These are phyloP conservation scores for Penicillium lagena DNA, from an alignment of 495 filamentous ascomycete genomes.

Conservation along the genomic window DNA sequence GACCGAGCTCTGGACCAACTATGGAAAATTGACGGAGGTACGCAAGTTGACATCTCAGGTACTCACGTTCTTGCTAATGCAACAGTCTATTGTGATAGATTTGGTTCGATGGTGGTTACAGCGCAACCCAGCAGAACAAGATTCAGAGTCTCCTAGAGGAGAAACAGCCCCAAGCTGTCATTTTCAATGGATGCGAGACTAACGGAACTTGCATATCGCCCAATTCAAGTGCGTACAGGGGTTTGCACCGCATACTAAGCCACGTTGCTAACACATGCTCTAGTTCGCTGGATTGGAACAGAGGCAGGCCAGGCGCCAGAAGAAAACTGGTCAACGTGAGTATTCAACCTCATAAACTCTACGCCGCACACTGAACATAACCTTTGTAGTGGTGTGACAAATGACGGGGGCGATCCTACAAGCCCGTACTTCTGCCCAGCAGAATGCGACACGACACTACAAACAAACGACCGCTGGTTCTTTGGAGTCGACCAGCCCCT, in stretches of 20 bases:
- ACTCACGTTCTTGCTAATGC: no score
- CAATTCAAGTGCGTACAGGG: conserved; percentile 1
- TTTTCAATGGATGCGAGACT: conserved; percentile 7
- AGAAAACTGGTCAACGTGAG: conserved; percentile 7
- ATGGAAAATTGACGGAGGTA: conserved; percentile 6
- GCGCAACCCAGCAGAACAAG: conserved; percentile 2
- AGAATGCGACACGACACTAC: conserved; percentile 7
- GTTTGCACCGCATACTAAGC: neutral
- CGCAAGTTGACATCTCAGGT: neutral
- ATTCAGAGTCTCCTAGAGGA: conserved; percentile 2
- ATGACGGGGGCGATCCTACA: conserved; percentile 2
- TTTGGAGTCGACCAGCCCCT: conserved; percentile 6
- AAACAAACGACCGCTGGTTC: conserved; percentile 7
- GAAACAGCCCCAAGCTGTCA: conserved; percentile 3
- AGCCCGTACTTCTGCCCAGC: conserved; percentile 8
- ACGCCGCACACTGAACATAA: neutral
- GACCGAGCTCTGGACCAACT: conserved; percentile 5
- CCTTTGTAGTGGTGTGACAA: conserved; percentile 2
- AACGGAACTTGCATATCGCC: conserved; percentile 2
- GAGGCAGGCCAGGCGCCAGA: conserved; percentile 3
- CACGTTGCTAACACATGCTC: neutral
- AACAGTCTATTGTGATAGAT: neutral
- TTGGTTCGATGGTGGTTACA: conserved; percentile 9
- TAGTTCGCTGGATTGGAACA: conserved; percentile 8
- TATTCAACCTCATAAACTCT: neutral